Evolutionary conservation across 2,329 filamentous ascomycete species (phyloP), one percentile per base, ranked within the genome.

Genomic region (Pseudogymnoascus sp.): DNA sequence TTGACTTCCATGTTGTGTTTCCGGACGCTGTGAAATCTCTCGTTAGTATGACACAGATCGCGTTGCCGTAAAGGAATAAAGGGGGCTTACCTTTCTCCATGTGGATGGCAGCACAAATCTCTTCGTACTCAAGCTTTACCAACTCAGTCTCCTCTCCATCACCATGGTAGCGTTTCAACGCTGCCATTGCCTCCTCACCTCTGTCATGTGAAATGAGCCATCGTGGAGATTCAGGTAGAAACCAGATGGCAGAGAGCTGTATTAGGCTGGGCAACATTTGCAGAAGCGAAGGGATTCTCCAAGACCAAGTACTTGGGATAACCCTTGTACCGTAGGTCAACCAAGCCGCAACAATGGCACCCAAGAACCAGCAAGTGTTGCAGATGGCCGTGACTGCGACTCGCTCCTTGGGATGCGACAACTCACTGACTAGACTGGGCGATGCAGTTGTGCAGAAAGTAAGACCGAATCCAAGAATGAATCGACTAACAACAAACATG

Each of bases 401-500:
- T 47, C 82, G 78, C 67, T 83, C 80, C 66, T 81, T 82, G 0
- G 81, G 82, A 66, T 83, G 79, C 0, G 77, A 79, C 7, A 84
- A 71, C 63, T 84, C 82, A 67, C 78, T 80, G 4, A 84, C 77
- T 64, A 83, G 70, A 4, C 77, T 75, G 1, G 81, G 81, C 0
- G 78, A 79, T 0, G 79, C 77, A 26, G 81, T 79, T 45, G 81
- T 83, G 37, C 77, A 78, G 66, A 81, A 82, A 0, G 78, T 76
- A 21, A 83, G 77, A 3, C 83, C 82, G 31, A 83, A 80, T 1
- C 83, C 83, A 7, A 85, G 75, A 12, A 84, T 70, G 63, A 82
- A 79, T 63, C 82, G 77, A 23, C 80, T 77, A 5, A 80, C 74
- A 37, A 84, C 77, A 68, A 83, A 85, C 81, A 83, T 84, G 60